Percentiles rank a stretch among this genome's conserved stretches.
phyloP scores from a whole-genome alignment of 2,329 filamentous ascomycete genomes.

The Colletotrichum acutatum region DNA sequence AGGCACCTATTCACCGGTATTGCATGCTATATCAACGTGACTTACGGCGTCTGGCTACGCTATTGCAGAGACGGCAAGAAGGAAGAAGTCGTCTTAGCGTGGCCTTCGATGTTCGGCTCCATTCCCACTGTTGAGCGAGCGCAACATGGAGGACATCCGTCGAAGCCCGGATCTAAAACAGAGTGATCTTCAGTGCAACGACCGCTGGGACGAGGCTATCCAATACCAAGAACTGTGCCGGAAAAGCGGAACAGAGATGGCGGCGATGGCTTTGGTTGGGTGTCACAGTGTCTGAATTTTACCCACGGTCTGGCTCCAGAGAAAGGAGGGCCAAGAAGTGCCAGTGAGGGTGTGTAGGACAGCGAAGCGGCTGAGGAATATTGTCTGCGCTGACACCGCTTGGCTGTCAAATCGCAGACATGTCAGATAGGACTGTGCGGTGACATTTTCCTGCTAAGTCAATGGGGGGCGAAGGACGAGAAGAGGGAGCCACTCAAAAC shows the following conservation, averaged over 20 bases:
- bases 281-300: background rate
- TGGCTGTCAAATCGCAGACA: background rate
- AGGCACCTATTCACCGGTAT: background rate
- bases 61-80: constrained; percentile 8
- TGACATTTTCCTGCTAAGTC: background rate
- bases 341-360: background rate
- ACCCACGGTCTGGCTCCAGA: background rate
- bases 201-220: background rate
- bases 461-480: background rate
- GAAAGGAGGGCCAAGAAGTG: background rate
- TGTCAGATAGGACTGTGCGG: background rate
- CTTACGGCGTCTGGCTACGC: background rate
- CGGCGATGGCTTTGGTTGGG: too few relatives aligned
- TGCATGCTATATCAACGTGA: constrained; percentile 2
- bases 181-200: background rate
- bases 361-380: background rate
- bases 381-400: background rate
- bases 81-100: background rate
- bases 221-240: background rate
- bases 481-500: background rate
- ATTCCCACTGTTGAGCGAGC: background rate
- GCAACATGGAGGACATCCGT: background rate
- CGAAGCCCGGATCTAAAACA: background rate
- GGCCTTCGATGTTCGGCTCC: background rate
- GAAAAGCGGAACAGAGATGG: background rate